These are phyloP conservation scores for Brassica incana DNA, from an alignment of 345 rosid species.

Conservation along the genomic window DNA sequence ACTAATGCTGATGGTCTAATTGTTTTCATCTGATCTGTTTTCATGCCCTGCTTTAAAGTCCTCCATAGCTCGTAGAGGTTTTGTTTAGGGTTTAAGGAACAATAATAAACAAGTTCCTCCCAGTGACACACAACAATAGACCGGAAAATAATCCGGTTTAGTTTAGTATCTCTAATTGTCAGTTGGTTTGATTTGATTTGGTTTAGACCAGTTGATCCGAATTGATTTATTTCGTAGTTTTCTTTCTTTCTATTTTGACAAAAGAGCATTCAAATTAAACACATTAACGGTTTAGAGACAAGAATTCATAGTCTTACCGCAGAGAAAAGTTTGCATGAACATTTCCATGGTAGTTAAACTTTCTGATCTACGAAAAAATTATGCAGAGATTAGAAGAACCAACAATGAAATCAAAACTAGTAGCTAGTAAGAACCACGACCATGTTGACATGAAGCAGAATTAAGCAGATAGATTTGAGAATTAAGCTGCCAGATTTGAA, in stretches of 20 bases:
- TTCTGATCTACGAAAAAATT: background rate
- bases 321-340: background rate
- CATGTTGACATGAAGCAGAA: too few relatives aligned
- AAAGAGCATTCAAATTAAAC: too few relatives aligned
- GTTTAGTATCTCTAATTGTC: background rate
- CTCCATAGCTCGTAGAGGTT: constrained; percentile 31
- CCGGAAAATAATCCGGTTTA: constrained; percentile 27
- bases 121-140: background rate
- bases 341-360: background rate
- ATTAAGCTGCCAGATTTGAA: too few relatives aligned
- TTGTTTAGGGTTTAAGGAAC: constrained; percentile 35
- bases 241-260: too few relatives aligned
- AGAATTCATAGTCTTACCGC: background rate
- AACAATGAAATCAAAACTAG: background rate
- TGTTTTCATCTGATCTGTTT: constrained; percentile 37
- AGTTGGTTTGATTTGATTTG: background rate
- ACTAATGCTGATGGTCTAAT: too few relatives aligned
- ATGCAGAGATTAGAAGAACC: background rate
- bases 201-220: background rate
- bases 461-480: too few relatives aligned
- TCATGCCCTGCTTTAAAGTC: constrained; percentile 25
- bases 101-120: background rate
- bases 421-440: background rate
- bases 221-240: too few relatives aligned
- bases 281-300: too few relatives aligned